Conservation (phyloP, 192 early-diverging fungal genomes). For the Kickxella alabastrina region DNA sequence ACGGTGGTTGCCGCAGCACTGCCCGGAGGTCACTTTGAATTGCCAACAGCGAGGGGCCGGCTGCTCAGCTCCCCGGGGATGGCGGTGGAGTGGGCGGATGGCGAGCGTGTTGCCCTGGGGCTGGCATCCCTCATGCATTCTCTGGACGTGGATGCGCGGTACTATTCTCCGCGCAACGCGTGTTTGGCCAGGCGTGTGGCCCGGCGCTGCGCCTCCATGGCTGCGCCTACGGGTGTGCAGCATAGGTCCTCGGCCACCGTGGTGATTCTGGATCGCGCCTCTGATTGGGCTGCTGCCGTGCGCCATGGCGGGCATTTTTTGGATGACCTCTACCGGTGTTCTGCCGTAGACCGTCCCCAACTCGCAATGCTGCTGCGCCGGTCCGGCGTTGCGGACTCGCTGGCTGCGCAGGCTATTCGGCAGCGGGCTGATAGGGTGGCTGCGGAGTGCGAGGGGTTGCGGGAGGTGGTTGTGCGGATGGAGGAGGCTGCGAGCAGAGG, state of each 20-base stretch:
- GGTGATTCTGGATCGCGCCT: constrained; percentile 36
- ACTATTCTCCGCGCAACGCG: too few relatives aligned
- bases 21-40: constrained; percentile 12
- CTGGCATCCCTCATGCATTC: constrained; percentile 17
- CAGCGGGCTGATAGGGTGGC: not conserved
- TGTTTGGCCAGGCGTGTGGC: constrained; percentile 16
- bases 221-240: constrained; percentile 1
- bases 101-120: constrained; percentile 27
- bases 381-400: not conserved
- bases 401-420: not conserved
- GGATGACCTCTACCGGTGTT: constrained; percentile 23
- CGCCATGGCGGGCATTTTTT: constrained; percentile 29
- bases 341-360: not conserved
- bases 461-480: constrained; percentile 1
- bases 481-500: constrained; percentile 4
- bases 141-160: constrained; percentile 17
- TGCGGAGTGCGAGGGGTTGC: not conserved
- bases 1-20: constrained; percentile 9
- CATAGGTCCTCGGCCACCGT: constrained; percentile 22
- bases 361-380: not conserved
- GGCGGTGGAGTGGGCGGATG: constrained; percentile 15
- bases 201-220: constrained; percentile 25
- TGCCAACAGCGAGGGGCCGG: too few relatives aligned
- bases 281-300: constrained; percentile 31
- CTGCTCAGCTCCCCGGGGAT: too few relatives aligned